A percentile compares a stretch with the other conserved stretches of the same genome.
These are phyloP conservation scores for Suillus cothurnatus DNA, from an alignment of 768 basidiomycete genomes.

Conservation along the genomic window DNA sequence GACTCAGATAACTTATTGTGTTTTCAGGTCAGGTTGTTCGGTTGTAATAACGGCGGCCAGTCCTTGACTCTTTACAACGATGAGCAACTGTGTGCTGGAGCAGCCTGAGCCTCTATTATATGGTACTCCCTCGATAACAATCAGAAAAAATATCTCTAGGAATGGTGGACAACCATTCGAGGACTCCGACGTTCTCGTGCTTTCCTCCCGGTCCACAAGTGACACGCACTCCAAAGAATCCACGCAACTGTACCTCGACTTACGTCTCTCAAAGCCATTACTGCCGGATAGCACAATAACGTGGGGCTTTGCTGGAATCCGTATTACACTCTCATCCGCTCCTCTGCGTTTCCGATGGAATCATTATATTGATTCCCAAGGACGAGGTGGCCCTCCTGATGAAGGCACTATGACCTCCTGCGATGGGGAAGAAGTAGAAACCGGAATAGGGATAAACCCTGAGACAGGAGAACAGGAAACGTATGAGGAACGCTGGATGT, in stretches of 20 bases:
- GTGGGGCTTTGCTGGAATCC: conserved; percentile 20
- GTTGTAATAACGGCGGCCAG: too few species aligned
- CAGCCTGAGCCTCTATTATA: conserved; percentile 5
- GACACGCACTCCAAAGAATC: conserved; percentile 14
- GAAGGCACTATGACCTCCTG: conserved; percentile 16
- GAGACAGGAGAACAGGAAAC: conserved; percentile 16
- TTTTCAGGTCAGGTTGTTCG: too few species aligned
- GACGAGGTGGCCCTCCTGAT: conserved; percentile 13
- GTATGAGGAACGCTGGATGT: conserved; percentile 28
- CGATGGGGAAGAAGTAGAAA: conserved; percentile 20
- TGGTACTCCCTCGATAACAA: conserved; percentile 23
- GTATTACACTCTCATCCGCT: conserved; percentile 12
- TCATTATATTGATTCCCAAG: conserved; percentile 21
- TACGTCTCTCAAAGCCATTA: conserved; percentile 16
- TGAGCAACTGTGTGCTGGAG: neutral
- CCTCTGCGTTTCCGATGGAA: conserved; percentile 19
- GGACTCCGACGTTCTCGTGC: conserved; percentile 29
- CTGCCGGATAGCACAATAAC: conserved; percentile 5
- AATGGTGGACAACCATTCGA: conserved; percentile 21
- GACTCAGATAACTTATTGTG: too few species aligned
- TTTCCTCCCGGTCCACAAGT: conserved; percentile 29
- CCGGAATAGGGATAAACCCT: conserved; percentile 15
- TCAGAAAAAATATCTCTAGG: conserved; percentile 28
- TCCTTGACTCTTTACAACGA: neutral
- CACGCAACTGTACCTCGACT: conserved; percentile 22